phyloP scores from a whole-genome alignment of 345 rosid genomes.

The Dimocarpus longan region DNA sequence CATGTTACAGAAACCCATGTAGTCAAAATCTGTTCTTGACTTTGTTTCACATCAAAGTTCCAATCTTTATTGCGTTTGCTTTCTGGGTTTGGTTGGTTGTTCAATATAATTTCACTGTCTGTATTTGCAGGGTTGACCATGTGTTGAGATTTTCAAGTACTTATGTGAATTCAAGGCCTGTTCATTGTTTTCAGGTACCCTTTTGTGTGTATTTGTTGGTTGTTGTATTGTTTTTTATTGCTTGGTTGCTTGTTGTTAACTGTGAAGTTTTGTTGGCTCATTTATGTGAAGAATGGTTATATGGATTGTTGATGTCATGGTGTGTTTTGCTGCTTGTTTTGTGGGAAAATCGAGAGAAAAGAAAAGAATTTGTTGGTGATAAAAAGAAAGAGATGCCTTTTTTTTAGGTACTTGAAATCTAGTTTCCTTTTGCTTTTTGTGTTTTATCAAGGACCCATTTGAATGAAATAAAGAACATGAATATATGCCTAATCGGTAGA shows the following conservation, averaged over 20 bases:
- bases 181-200: conserved; percentile 43
- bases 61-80: background rate
- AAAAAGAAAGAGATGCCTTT: background rate
- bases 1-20: background rate
- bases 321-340: background rate
- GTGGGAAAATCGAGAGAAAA: background rate
- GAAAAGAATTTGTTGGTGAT: background rate
- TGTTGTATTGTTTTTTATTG: background rate
- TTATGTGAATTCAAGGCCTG: conserved; percentile 33
- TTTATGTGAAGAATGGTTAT: background rate
- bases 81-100: background rate
- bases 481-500: too few species aligned
- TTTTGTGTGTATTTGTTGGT: background rate
- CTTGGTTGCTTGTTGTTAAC: background rate
- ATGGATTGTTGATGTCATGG: background rate
- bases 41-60: background rate
- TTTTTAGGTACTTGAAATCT: too few species aligned
- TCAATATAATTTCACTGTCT: conserved; percentile 2
- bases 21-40: background rate
- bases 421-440: background rate
- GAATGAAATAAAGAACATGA: background rate
- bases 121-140: conserved; percentile 43
- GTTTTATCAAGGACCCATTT: background rate
- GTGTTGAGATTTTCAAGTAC: conserved; percentile 38
- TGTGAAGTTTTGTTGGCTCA: background rate